phyloP scores from a whole-genome alignment of 495 filamentous ascomycete species.

The Talaromyces nanjingensis region DNA sequence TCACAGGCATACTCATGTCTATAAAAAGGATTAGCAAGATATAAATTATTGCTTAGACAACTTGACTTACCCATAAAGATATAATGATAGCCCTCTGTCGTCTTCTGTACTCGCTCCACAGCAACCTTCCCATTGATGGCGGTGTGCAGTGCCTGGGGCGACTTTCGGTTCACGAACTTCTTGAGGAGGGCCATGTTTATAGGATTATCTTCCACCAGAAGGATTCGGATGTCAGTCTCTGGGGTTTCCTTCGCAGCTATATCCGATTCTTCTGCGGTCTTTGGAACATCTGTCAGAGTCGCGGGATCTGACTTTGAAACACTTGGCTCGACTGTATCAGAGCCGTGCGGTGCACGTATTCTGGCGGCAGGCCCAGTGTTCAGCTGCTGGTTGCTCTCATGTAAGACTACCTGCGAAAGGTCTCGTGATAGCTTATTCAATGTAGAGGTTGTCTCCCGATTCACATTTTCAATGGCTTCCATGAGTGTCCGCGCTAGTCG shows the following conservation, averaged over 20 bases:
- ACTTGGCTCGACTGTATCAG: background rate
- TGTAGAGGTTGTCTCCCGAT: background rate
- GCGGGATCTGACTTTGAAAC: background rate
- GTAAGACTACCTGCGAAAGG: background rate
- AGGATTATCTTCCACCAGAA: slow-evolving; percentile 68
- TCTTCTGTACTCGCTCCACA: slow-evolving; percentile 38
- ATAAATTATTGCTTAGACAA: background rate
- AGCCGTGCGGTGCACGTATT: background rate
- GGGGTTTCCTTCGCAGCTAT: background rate
- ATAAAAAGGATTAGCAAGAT: background rate
- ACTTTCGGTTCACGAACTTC: slow-evolving; percentile 49
- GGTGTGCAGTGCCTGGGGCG: slow-evolving; percentile 27
- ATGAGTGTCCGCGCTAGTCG: slow-evolving; percentile 13
- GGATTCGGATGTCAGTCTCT: slow-evolving; percentile 19
- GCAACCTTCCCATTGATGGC: slow-evolving; percentile 48
- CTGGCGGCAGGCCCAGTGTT: background rate
- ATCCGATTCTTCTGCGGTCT: background rate
- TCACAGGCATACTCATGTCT: slow-evolving; percentile 53
- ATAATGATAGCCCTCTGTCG: slow-evolving; percentile 38
- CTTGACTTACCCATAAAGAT: slow-evolving; percentile 56
- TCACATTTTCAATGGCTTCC: background rate
- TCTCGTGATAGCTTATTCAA: background rate
- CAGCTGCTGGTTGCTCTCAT: background rate
- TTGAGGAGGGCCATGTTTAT: slow-evolving; percentile 67
- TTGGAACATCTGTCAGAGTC: background rate